phyloP scores from a whole-genome alignment of 257 asterid species.

The Solanum habrochaites region DNA sequence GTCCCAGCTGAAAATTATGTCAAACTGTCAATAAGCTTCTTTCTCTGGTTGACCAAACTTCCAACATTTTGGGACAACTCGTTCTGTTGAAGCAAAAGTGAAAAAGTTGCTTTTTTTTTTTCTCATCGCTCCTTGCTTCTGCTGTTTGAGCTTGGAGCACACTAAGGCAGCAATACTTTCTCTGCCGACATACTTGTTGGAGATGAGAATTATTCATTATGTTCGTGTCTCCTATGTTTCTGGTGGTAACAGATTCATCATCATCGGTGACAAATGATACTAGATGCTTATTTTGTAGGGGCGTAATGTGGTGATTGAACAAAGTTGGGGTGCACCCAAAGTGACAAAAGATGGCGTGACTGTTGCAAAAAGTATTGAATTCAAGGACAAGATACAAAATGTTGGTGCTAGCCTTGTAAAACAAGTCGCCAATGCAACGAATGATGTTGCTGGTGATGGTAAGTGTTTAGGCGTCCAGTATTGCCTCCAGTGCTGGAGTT shows the following conservation, averaged over 20 bases:
- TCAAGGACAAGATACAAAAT: slow-evolving; percentile 78
- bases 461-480: slow-evolving; percentile 6
- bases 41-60: not conserved
- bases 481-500: not conserved
- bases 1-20: not conserved
- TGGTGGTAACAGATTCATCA: not conserved
- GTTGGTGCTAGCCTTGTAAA: slow-evolving; percentile 96
- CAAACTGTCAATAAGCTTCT: not conserved
- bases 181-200: not conserved
- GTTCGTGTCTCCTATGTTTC: not conserved
- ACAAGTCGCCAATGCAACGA: slow-evolving; percentile 98
- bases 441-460: slow-evolving; percentile 98
- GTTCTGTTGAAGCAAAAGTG: slow-evolving; percentile 5
- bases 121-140: not conserved
- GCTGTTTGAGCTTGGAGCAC: not conserved
- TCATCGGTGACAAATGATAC: not conserved
- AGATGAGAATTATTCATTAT: not conserved
- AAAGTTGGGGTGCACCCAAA: slow-evolving; percentile 99
- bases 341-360: slow-evolving; percentile 99
- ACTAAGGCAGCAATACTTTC: not conserved
- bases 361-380: slow-evolving; percentile 91
- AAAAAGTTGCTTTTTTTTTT: not conserved
- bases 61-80: not conserved
- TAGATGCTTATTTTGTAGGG: slow-evolving; percentile 36
- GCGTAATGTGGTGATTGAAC: slow-evolving; percentile 89